Evolutionary conservation across 192 early-diverging fungal species (phyloP).

Genomic region (Coemansia sp.): DNA sequence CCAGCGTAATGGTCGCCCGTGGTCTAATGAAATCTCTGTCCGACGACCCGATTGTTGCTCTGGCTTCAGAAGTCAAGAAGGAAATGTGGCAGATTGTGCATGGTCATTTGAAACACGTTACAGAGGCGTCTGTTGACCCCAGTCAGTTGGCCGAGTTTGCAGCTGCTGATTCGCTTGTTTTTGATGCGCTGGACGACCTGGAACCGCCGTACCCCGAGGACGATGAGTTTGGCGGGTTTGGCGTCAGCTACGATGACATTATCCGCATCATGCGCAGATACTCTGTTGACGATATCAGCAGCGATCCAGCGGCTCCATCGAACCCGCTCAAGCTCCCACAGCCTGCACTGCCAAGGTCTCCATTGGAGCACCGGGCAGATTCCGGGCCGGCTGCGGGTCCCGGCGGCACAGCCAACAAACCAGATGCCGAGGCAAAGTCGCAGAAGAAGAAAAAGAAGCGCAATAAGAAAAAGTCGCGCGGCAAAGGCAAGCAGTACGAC

Average conservation of each 20-base stretch:
- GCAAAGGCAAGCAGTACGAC: constrained; percentile 19
- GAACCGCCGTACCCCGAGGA: constrained; percentile 8
- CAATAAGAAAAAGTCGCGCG: constrained; percentile 21
- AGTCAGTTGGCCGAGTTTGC: constrained; percentile 25
- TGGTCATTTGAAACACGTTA: constrained; percentile 24
- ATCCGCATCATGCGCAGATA: constrained; percentile 13
- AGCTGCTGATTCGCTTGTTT: constrained; percentile 21
- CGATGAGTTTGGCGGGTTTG: neutral
- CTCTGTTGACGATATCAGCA: constrained; percentile 9
- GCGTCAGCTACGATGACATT: constrained; percentile 13
- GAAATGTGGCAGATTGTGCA: constrained; percentile 39
- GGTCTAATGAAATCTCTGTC: constrained; percentile 32
- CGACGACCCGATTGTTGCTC: constrained; percentile 31
- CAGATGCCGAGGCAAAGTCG: constrained; percentile 3
- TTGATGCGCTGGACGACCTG: constrained; percentile 20
- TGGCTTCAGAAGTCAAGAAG: constrained; percentile 38
- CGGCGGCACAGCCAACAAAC: neutral
- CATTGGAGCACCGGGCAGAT: neutral
- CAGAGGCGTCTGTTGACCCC: constrained; percentile 22
- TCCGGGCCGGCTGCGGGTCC: neutral
- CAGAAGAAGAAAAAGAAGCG: constrained; percentile 29
- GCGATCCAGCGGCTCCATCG: neutral
- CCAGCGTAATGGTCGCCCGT: constrained; percentile 27
- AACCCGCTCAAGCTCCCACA: neutral
- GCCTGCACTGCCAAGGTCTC: neutral